Evolutionary conservation across 352 stramenopile genomes (phyloP).

Genomic region (Pythium brassicae): DNA sequence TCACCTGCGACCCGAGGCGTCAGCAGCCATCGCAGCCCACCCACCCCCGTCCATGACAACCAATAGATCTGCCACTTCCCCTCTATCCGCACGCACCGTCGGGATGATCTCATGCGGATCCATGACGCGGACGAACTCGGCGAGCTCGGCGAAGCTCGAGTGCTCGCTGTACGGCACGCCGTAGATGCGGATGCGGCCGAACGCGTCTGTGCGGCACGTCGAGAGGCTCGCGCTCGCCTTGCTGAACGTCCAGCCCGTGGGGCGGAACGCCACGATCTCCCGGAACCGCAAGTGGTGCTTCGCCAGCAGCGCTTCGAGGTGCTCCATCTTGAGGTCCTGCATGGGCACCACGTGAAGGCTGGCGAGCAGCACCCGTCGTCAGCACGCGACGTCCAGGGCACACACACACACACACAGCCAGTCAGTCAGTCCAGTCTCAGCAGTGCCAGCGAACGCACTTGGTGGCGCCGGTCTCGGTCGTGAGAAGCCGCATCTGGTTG

Average conservation of each 20-base stretch:
- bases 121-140: slow-evolving; percentile 87
- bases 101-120: slow-evolving; percentile 90
- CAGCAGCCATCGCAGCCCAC: too few species aligned
- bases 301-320: slow-evolving; percentile 52
- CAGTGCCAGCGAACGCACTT: slow-evolving; percentile 34
- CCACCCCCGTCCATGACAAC: too few species aligned
- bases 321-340: slow-evolving; percentile 92
- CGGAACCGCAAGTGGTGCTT: slow-evolving; percentile 69
- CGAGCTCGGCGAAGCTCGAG: slow-evolving; percentile 94
- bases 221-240: slow-evolving; percentile 46
- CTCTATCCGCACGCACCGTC: slow-evolving; percentile 51
- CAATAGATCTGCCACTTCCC: too few species aligned
- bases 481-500: slow-evolving; percentile 83
- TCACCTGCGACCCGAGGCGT: slow-evolving; percentile 36
- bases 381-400: background rate
- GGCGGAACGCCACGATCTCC: slow-evolving; percentile 92
- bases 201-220: slow-evolving; percentile 73
- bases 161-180: slow-evolving; percentile 97
- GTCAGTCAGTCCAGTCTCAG: background rate
- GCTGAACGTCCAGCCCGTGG: slow-evolving; percentile 91
- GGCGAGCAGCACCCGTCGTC: background rate
- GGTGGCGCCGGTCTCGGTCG: slow-evolving; percentile 64
- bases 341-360: slow-evolving; percentile 93
- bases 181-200: slow-evolving; percentile 87
- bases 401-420: slow-evolving; percentile 1